phyloP scores from a whole-genome alignment of 208 protist genomes.

The Leishmania arabica region DNA sequence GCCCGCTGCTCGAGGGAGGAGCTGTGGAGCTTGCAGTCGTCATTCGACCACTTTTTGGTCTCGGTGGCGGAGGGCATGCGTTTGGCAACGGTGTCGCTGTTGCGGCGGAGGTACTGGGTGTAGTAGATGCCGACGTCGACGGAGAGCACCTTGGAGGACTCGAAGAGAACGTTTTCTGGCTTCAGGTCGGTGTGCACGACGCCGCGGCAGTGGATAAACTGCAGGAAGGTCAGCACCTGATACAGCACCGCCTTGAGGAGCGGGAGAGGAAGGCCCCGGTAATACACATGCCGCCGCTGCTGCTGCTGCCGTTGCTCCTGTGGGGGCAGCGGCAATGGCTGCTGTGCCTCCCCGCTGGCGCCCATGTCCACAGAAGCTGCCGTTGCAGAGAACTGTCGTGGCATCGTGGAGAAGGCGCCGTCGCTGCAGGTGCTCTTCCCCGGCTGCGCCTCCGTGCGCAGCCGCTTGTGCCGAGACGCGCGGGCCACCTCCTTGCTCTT shows the following conservation, averaged over 20 bases:
- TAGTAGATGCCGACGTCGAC: conserved; percentile 42
- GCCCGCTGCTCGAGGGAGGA: conserved; percentile 38
- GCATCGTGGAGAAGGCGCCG: neutral
- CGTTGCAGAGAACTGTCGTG: neutral
- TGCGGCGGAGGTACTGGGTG: conserved; percentile 24
- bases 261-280: conserved; percentile 58
- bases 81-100: neutral
- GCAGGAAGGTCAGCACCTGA: conserved; percentile 76
- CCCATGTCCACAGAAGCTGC: neutral
- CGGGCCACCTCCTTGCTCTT: conserved; percentile 36
- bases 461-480: conserved; percentile 26
- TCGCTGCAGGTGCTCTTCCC: neutral
- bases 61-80: conserved; percentile 1
- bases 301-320: conserved; percentile 9
- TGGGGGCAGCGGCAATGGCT: neutral
- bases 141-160: conserved; percentile 50
- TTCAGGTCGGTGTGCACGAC: conserved; percentile 88
- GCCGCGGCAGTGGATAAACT: conserved; percentile 61
- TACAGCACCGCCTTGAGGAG: conserved; percentile 65
- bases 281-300: conserved; percentile 35
- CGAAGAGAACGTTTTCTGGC: conserved; percentile 86
- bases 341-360: neutral
- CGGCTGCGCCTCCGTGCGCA: conserved; percentile 17
- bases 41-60: conserved; percentile 31
- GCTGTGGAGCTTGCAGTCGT: conserved; percentile 37